These are phyloP conservation scores for Curvularia spicifera DNA, from an alignment of 2,329 filamentous ascomycete species.

Conservation along the genomic window DNA sequence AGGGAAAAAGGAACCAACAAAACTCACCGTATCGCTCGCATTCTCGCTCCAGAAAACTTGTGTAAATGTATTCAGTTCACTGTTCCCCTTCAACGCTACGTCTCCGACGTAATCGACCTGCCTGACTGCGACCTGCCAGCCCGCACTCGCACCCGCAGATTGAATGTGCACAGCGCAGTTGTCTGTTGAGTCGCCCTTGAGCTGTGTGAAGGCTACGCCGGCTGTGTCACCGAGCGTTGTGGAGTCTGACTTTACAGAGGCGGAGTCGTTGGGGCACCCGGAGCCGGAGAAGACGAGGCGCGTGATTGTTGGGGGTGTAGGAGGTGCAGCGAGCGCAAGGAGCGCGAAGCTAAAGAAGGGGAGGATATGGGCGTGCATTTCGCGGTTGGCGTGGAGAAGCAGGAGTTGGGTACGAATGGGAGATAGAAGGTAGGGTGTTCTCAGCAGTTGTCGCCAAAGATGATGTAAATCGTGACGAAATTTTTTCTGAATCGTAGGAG, in stretches of 20 bases:
- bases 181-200: conserved; percentile 33
- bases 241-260: conserved; percentile 27
- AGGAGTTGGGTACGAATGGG: neutral
- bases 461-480: neutral
- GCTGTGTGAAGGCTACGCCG: conserved; percentile 33
- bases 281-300: conserved; percentile 34
- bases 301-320: conserved; percentile 32
- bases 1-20: neutral
- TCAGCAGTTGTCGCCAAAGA: neutral
- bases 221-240: conserved; percentile 31
- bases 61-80: conserved; percentile 34
- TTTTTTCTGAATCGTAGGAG: neutral
- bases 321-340: conserved; percentile 29
- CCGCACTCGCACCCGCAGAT: conserved; percentile 28
- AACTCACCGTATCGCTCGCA: conserved; percentile 38
- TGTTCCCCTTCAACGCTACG: conserved; percentile 32
- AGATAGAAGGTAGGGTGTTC: neutral
- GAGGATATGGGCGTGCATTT: conserved; percentile 24
- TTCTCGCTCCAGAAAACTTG: conserved; percentile 41
- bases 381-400: neutral
- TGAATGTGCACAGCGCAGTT: conserved; percentile 44
- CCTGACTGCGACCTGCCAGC: conserved; percentile 41
- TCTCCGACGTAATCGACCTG: conserved; percentile 35
- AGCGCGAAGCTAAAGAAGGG: conserved; percentile 16
- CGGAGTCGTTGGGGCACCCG: conserved; percentile 38